Conservation (phyloP, 2,329 filamentous ascomycete genomes). For the Microdochium bolleyi region DNA sequence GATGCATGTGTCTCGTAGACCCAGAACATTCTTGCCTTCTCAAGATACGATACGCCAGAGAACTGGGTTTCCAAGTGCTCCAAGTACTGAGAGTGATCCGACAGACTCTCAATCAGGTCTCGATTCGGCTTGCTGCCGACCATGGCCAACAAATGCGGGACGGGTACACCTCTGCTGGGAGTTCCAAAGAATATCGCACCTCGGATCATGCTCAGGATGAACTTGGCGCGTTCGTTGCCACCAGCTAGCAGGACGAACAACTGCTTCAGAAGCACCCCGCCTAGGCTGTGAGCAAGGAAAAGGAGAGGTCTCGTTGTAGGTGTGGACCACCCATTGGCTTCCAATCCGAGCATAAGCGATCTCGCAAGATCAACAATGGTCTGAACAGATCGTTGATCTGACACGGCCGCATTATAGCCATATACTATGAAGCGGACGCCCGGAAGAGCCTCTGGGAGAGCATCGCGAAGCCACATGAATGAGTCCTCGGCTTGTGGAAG, state of each 20-base stretch:
- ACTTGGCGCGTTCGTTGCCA: neutral
- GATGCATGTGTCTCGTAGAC: slow-evolving; percentile 14
- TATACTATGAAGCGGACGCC: slow-evolving; percentile 10
- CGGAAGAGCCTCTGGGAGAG: slow-evolving; percentile 9
- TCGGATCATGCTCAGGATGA: slow-evolving; percentile 4
- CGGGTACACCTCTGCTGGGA: slow-evolving; percentile 13
- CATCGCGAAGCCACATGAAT: slow-evolving; percentile 19
- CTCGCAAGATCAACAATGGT: slow-evolving; percentile 11
- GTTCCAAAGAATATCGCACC: slow-evolving; percentile 16
- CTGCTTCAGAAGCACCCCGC: slow-evolving; percentile 16
- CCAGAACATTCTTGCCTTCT: slow-evolving; percentile 8
- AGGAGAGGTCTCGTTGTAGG: slow-evolving; percentile 9
- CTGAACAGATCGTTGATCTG: slow-evolving; percentile 10
- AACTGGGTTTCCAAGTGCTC: slow-evolving; percentile 8
- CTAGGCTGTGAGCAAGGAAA: slow-evolving; percentile 18
- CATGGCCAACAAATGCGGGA: slow-evolving; percentile 8
- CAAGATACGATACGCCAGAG: slow-evolving; percentile 2
- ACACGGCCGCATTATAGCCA: slow-evolving; percentile 9
- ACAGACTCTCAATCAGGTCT: slow-evolving; percentile 7
- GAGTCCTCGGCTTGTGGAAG: slow-evolving; percentile 8
- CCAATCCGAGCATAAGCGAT: slow-evolving; percentile 8
- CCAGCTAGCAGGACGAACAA: slow-evolving; percentile 9
- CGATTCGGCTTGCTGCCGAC: slow-evolving; percentile 10
- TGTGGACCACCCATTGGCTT: slow-evolving; percentile 7
- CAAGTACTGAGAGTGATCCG: slow-evolving; percentile 5